Conservation (phyloP, 257 asterid genomes). For the Solanum tarijense region DNA sequence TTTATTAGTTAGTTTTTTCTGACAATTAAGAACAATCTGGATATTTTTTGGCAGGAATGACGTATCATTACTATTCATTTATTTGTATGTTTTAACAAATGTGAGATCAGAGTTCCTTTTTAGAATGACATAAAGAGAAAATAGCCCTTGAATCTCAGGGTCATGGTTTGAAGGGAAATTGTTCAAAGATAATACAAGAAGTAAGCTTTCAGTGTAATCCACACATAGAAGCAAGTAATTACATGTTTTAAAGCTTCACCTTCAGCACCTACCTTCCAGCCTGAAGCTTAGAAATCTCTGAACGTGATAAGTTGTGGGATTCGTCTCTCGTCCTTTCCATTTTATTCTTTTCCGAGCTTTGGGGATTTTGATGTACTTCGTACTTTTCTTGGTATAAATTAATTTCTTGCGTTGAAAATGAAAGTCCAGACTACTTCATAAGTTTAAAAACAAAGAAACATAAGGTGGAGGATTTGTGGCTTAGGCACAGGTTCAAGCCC, state of each 20-base stretch:
- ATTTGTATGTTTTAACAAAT: background rate
- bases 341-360: background rate
- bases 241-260: background rate
- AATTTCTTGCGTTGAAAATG: background rate
- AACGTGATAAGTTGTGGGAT: background rate
- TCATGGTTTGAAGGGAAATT: background rate
- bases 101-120: background rate
- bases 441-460: background rate
- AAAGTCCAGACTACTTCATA: background rate
- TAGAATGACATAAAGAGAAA: background rate
- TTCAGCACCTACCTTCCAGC: background rate
- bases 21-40: background rate
- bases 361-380: background rate
- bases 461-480: too few relatives aligned
- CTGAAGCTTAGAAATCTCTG: background rate
- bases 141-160: background rate
- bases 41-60: background rate
- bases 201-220: background rate
- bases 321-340: background rate
- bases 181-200: background rate
- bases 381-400: background rate
- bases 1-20: background rate
- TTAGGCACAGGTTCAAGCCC: too few relatives aligned
- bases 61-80: background rate
- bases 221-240: background rate